Percentiles rank a stretch among this genome's conserved stretches.
These are phyloP conservation scores for Fusarium aywerte DNA, from an alignment of 2,329 filamentous ascomycete genomes.

Conservation along the genomic window DNA sequence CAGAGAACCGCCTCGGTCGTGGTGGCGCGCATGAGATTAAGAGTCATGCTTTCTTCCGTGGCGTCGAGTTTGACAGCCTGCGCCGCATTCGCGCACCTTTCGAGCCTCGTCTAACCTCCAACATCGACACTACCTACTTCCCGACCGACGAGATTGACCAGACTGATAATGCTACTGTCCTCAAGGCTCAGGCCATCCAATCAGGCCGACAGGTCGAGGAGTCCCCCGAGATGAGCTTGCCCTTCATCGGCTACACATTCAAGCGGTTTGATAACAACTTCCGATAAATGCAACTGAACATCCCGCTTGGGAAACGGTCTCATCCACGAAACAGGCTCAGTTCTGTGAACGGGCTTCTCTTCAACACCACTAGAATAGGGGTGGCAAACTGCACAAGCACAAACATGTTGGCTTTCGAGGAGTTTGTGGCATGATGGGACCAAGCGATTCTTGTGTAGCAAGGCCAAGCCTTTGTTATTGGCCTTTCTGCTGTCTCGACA, in stretches of 20 bases:
- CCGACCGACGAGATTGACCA: conserved; percentile 98
- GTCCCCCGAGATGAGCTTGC: conserved; percentile 92
- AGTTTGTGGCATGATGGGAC: conserved; percentile 8
- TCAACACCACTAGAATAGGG: conserved; percentile 4
- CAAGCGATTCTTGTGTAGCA: conserved; percentile 14
- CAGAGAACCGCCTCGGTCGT: conserved; percentile 89
- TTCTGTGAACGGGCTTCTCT: conserved; percentile 37
- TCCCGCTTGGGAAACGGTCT: conserved; percentile 2
- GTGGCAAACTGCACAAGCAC: conserved; percentile 8
- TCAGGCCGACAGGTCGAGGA: conserved; percentile 75
- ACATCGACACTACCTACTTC: conserved; percentile 98
- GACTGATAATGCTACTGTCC: conserved; percentile 88
- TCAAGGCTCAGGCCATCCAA: conserved; percentile 84
- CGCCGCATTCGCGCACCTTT: conserved; percentile 95
- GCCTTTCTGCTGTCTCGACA: conserved; percentile 10
- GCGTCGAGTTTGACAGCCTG: conserved; percentile 93
- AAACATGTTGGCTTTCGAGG: background rate
- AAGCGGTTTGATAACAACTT: conserved; percentile 90
- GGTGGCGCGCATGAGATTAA: conserved; percentile 93
- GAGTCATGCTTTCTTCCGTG: conserved; percentile 93
- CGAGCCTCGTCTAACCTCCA: conserved; percentile 90
- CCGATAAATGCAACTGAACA: conserved; percentile 53
- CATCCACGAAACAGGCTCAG: conserved; percentile 10
- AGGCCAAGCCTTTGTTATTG: background rate
- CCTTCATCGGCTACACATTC: conserved; percentile 76